Conservation (phyloP, 768 basidiomycete genomes). For the Royoungia palumana region DNA sequence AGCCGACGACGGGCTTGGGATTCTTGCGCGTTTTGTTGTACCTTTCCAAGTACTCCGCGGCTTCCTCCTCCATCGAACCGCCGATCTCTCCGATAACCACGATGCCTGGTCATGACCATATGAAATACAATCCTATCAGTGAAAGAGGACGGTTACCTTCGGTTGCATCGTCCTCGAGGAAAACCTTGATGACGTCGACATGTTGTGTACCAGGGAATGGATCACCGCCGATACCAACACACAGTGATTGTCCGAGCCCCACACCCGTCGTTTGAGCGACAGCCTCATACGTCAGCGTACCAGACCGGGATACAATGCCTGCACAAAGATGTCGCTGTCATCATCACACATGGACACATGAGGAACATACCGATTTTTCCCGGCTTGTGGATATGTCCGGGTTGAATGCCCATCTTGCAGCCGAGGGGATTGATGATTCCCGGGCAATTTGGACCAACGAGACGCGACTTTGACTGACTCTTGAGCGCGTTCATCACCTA, state of each 20-base stretch:
- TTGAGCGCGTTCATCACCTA: constrained; percentile 93
- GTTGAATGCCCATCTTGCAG: constrained; percentile 99
- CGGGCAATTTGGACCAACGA: constrained; percentile 98
- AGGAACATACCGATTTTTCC: constrained; percentile 80
- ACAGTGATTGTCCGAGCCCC: constrained; percentile 94
- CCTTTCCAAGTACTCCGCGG: constrained; percentile 90
- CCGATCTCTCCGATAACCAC: constrained; percentile 99
- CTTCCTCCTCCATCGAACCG: constrained; percentile 99
- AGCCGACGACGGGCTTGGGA: constrained; percentile 95
- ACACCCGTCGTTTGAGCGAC: constrained; percentile 96
- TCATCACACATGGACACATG: neutral
- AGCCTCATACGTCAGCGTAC: constrained; percentile 97
- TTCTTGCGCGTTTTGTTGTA: constrained; percentile 85
- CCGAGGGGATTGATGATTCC: constrained; percentile 96
- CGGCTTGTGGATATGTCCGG: constrained; percentile 95
- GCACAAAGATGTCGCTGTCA: neutral
- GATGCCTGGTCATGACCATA: constrained; percentile 55
- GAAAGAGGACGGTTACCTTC: constrained; percentile 54
- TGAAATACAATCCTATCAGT: constrained; percentile 1
- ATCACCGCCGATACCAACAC: constrained; percentile 96
- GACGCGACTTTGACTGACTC: constrained; percentile 89
- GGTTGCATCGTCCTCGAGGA: constrained; percentile 91
- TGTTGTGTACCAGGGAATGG: constrained; percentile 97
- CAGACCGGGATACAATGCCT: constrained; percentile 95
- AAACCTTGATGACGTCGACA: constrained; percentile 92